phyloP scores from a whole-genome alignment of 2,329 filamentous ascomycete species.

The Trichophyton simii region DNA sequence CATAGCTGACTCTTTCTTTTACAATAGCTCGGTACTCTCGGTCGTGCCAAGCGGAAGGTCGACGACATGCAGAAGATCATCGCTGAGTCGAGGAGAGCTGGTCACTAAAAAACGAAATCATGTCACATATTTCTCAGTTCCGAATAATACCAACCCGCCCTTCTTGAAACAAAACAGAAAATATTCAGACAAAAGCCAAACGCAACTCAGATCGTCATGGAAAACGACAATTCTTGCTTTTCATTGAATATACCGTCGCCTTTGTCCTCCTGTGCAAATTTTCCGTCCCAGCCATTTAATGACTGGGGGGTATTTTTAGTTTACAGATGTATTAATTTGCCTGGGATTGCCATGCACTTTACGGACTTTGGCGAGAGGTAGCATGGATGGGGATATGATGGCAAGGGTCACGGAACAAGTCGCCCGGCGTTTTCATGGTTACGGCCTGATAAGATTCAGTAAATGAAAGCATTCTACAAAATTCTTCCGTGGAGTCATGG shows the following conservation, averaged over 20 bases:
- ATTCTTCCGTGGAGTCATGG: neutral
- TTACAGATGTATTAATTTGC: neutral
- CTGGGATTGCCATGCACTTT: neutral
- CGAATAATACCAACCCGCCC: constrained; percentile 1
- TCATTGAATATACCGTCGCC: neutral
- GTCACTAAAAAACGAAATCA: constrained; percentile 42
- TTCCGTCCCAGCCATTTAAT: neutral
- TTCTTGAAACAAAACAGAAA: neutral
- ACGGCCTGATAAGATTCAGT: neutral
- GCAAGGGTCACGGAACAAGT: neutral
- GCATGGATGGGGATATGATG: neutral
- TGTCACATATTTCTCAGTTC: constrained; percentile 1
- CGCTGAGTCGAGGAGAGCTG: constrained; percentile 76
- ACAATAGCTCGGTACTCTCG: constrained; percentile 83
- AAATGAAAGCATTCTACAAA: constrained; percentile 1
- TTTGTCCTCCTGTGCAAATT: neutral
- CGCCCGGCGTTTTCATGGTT: neutral
- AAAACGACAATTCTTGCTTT: neutral
- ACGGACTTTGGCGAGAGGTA: neutral
- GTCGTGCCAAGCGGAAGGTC: constrained; percentile 98
- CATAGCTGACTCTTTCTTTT: neutral
- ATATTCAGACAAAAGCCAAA: neutral
- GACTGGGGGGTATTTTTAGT: neutral
- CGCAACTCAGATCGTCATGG: neutral
- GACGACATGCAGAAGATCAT: constrained; percentile 98